phyloP scores from a whole-genome alignment of 2,329 filamentous ascomycete genomes.

The Botrytis galanthina region DNA sequence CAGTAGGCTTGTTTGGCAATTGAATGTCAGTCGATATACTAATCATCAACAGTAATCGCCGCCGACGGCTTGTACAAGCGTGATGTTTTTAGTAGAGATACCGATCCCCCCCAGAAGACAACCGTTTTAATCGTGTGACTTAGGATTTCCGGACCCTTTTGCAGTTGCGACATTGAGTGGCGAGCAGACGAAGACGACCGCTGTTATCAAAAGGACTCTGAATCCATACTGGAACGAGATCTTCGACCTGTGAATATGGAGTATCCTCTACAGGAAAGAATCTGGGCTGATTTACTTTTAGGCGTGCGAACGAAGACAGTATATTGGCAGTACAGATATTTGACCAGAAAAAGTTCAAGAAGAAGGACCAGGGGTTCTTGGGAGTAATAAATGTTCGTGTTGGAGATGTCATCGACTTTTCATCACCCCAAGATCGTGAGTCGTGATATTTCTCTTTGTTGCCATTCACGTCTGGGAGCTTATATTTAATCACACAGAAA shows the following conservation, averaged over 20 bases:
- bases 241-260: constrained; percentile 77
- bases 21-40: constrained; percentile 10
- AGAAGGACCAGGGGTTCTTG: constrained; percentile 99
- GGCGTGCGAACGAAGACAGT: constrained; percentile 88
- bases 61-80: constrained; percentile 98
- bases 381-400: constrained; percentile 97
- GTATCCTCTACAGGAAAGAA: background rate
- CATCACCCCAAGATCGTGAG: constrained; percentile 86
- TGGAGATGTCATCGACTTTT: constrained; percentile 89
- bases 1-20: constrained; percentile 58
- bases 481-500: constrained; percentile 56
- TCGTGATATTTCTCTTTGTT: constrained; percentile 27
- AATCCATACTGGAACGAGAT: constrained; percentile 99
- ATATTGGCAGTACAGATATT: constrained; percentile 98
- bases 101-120: constrained; percentile 10
- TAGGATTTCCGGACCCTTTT: constrained; percentile 96
- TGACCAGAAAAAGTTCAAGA: constrained; percentile 99
- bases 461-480: constrained; percentile 22
- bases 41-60: constrained; percentile 76
- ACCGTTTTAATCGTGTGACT: constrained; percentile 25
- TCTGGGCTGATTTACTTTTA: constrained; percentile 43
- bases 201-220: constrained; percentile 93
- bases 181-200: constrained; percentile 97
- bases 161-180: constrained; percentile 95
- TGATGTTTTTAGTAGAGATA: constrained; percentile 90